Evolutionary conservation across 2,329 filamentous ascomycete species (phyloP).

Genomic region (Harringtonia lauricola): DNA sequence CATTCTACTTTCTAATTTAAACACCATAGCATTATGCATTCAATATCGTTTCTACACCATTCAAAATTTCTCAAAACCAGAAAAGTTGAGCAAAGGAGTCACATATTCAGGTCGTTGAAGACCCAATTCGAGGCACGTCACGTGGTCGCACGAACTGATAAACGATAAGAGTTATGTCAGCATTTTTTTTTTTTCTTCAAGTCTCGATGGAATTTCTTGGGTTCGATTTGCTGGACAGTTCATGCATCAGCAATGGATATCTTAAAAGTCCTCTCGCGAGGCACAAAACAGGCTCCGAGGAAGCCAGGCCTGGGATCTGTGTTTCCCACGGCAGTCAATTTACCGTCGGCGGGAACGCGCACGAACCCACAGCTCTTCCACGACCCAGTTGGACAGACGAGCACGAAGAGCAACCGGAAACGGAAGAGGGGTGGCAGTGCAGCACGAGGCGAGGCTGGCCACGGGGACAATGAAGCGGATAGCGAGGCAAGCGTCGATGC

Average conservation of each 20-base stretch:
- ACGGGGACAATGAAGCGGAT: conserved; percentile 16
- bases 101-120: too few relatives aligned
- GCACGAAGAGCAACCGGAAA: conserved; percentile 44
- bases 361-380: conserved; percentile 61
- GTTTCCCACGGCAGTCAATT: conserved; percentile 25
- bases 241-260: conserved; percentile 71
- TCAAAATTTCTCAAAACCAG: too few relatives aligned
- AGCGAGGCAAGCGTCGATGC: conserved; percentile 24
- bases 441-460: neutral
- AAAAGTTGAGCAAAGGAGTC: too few relatives aligned
- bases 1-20: too few relatives aligned
- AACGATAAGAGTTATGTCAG: too few relatives aligned
- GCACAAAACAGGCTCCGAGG: conserved; percentile 42
- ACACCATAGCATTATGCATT: too few relatives aligned
- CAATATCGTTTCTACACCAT: too few relatives aligned
- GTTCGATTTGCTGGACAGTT: neutral
- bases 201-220: neutral
- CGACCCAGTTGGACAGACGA: conserved; percentile 28
- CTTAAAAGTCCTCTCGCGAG: conserved; percentile 60
- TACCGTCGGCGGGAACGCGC: conserved; percentile 54
- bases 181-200: neutral
- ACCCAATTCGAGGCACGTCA: too few relatives aligned
- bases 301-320: conserved; percentile 21
- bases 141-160: too few relatives aligned
- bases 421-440: conserved; percentile 23